Evolutionary conservation across 352 stramenopile genomes (phyloP).

Genomic region (Phytophthora sp.): DNA sequence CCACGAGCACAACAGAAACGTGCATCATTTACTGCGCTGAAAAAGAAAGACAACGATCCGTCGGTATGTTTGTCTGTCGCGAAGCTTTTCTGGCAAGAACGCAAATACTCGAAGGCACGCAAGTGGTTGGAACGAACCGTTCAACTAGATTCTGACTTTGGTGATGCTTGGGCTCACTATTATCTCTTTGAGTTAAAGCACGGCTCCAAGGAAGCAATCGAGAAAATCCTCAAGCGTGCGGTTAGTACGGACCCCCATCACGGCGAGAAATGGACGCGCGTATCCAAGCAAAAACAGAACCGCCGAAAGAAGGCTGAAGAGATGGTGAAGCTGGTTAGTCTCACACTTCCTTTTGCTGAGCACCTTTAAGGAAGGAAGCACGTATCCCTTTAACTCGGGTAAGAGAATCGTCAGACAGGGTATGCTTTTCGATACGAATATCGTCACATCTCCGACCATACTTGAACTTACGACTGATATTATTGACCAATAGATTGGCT

Average conservation of each 20-base stretch:
- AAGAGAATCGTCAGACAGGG: too few species aligned
- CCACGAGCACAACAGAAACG: constrained; percentile 96
- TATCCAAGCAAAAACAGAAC: constrained; percentile 94
- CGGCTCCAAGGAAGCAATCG: constrained; percentile 79
- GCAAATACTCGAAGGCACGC: constrained; percentile 95
- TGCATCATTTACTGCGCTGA: constrained; percentile 95
- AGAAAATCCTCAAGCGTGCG: constrained; percentile 89
- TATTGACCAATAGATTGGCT: too few species aligned
- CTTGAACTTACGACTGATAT: too few species aligned
- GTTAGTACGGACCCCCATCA: constrained; percentile 93
- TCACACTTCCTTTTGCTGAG: constrained; percentile 75
- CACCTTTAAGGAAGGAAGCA: constrained; percentile 43
- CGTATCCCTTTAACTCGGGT: constrained; percentile 19
- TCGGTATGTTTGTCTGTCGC: constrained; percentile 97
- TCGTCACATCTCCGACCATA: too few species aligned
- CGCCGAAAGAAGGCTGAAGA: constrained; percentile 78
- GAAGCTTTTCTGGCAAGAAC: constrained; percentile 96
- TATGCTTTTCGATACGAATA: too few species aligned
- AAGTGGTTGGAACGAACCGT: constrained; percentile 99
- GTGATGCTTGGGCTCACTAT: constrained; percentile 97
- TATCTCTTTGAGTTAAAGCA: constrained; percentile 97
- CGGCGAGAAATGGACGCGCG: constrained; percentile 93
- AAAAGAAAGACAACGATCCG: constrained; percentile 97
- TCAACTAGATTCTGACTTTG: constrained; percentile 94
- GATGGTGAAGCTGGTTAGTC: constrained; percentile 81